Percentiles rank a stretch among this genome's conserved stretches.
These are phyloP conservation scores for Sporothrix humicola DNA, from an alignment of 2,329 filamentous ascomycete species.

Conservation along the genomic window DNA sequence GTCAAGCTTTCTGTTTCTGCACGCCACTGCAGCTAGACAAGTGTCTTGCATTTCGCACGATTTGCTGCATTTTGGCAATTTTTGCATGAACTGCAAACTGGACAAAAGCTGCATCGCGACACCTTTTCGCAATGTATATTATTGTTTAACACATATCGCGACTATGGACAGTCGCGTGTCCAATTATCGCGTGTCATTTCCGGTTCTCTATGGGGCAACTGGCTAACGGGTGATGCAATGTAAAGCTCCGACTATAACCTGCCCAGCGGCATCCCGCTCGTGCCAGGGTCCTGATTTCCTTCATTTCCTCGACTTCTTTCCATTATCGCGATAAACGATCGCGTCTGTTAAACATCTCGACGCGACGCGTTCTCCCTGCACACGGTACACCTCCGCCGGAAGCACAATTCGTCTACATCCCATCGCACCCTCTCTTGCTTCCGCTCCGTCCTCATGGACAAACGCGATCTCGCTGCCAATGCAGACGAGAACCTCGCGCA, in stretches of 20 bases:
- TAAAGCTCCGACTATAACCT: background rate
- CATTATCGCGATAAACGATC: background rate
- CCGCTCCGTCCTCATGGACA: constrained; percentile 41
- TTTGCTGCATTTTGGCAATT: background rate
- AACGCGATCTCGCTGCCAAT: constrained; percentile 44
- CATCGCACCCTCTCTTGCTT: background rate
- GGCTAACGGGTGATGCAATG: background rate
- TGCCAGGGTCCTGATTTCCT: background rate
- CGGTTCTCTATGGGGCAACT: background rate
- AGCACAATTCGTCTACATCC: background rate
- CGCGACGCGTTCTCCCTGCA: too few relatives aligned
- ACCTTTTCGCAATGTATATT: constrained; percentile 9
- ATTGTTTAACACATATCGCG: background rate
- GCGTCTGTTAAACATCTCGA: background rate
- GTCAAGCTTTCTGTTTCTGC: background rate
- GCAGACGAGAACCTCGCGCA: constrained; percentile 47
- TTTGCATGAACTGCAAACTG: constrained; percentile 1
- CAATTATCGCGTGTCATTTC: background rate
- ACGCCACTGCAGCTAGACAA: constrained; percentile 1
- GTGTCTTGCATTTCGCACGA: background rate
- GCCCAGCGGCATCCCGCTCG: background rate
- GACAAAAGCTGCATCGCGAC: background rate
- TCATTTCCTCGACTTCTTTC: background rate
- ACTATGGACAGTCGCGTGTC: background rate
- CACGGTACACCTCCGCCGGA: background rate